Percentiles rank a stretch among this genome's conserved stretches.
Evolutionary conservation across 148 eudicot genomes (phyloP).

Genomic region (Hydrangea macrophylla): DNA sequence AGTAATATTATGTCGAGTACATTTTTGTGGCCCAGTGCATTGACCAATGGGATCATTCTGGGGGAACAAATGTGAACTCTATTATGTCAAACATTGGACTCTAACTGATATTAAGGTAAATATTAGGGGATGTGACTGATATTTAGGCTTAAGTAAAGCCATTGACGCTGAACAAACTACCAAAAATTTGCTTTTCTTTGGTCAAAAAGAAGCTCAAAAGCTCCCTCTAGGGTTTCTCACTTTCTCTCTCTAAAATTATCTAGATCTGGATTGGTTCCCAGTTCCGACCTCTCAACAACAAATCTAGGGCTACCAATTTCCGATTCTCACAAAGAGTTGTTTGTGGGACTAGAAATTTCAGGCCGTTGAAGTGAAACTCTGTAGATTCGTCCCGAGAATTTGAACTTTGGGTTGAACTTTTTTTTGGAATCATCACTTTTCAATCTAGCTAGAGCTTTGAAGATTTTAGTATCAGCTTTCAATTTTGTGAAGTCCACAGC

Average conservation of each 20-base stretch:
- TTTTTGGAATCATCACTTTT: background rate
- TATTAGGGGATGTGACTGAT: too few relatives aligned
- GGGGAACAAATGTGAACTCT: too few relatives aligned
- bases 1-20: too few relatives aligned
- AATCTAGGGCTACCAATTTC: background rate
- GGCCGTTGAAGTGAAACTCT: background rate
- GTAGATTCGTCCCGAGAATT: background rate
- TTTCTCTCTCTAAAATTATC: background rate
- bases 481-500: slow-evolving; percentile 3
- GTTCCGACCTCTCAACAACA: background rate
- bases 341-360: background rate
- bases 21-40: too few relatives aligned
- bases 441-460: background rate
- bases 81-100: too few relatives aligned
- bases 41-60: too few relatives aligned
- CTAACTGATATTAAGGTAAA: too few relatives aligned
- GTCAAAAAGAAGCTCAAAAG: background rate
- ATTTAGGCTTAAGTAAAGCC: too few relatives aligned
- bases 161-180: too few relatives aligned
- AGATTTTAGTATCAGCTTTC: background rate
- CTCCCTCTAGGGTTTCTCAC: background rate
- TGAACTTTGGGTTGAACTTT: background rate
- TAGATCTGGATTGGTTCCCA: background rate
- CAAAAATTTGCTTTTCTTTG: background rate
- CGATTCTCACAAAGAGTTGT: background rate